These are phyloP conservation scores for Zizania latifolia DNA, from an alignment of 176 grass and related monocot genomes.

Conservation along the genomic window DNA sequence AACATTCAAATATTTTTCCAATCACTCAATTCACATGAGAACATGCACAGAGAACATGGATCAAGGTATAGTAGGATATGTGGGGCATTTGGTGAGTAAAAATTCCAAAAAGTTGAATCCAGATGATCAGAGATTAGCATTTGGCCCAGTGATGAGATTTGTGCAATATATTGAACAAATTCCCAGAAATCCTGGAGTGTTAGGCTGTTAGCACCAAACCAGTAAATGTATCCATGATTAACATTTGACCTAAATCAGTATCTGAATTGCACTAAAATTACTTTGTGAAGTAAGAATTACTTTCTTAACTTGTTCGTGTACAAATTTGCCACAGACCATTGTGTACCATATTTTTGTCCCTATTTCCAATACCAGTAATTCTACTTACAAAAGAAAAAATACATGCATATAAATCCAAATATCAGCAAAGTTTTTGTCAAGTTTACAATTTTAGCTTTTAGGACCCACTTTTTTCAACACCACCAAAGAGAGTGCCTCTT, in stretches of 20 bases:
- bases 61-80: conserved; percentile 7
- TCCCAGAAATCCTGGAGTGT: conserved; percentile 19
- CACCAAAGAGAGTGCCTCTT: neutral
- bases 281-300: neutral
- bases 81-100: neutral
- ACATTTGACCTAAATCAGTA: neutral
- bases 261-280: conserved; percentile 16
- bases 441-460: neutral
- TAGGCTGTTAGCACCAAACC: conserved; percentile 1
- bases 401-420: neutral
- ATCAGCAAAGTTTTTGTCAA: neutral
- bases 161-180: no score
- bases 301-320: neutral
- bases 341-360: neutral
- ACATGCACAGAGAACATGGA: neutral
- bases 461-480: neutral
- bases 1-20: neutral
- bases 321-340: neutral
- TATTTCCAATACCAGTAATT: neutral
- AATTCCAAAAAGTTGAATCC: neutral
- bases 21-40: conserved; percentile 16
- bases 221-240: neutral
- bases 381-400: neutral
- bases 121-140: neutral
- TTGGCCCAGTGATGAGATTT: no score